Evolutionary conservation across 257 asterid genomes (phyloP).

Genomic region (Capsicum chinense): DNA sequence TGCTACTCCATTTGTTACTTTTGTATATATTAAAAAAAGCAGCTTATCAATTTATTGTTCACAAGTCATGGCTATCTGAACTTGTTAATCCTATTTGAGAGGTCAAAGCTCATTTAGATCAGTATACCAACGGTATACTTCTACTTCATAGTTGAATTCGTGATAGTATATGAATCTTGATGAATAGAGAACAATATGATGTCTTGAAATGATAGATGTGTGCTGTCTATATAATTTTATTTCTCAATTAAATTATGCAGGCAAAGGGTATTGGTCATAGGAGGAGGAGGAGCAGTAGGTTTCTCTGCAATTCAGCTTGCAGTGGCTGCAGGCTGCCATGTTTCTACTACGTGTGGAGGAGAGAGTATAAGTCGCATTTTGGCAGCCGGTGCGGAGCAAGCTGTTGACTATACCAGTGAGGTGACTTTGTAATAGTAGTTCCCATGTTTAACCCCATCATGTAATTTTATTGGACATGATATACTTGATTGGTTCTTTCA

Average conservation of each 20-base stretch:
- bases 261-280: conserved; percentile 82
- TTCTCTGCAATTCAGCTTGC: conserved; percentile 96
- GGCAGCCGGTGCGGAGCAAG: conserved; percentile 91
- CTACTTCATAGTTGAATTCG: neutral
- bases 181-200: neutral
- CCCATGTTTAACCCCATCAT: conserved; percentile 12
- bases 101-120: neutral
- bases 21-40: neutral
- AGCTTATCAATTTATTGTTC: conserved; percentile 21
- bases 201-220: neutral
- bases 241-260: conserved; percentile 47
- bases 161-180: neutral
- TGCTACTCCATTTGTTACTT: neutral
- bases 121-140: neutral
- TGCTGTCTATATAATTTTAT: conserved; percentile 24
- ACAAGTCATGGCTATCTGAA: conserved; percentile 5
- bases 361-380: conserved; percentile 73
- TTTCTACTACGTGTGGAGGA: conserved; percentile 81
- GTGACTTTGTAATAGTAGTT: conserved; percentile 42
- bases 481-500: neutral
- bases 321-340: conserved; percentile 90
- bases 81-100: neutral
- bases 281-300: conserved; percentile 99
- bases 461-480: neutral
- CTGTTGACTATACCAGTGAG: conserved; percentile 82